Percentiles rank a stretch among this genome's conserved stretches.
phyloP scores from a whole-genome alignment of 2,329 filamentous ascomycete species.

The Venturia pyrina region DNA sequence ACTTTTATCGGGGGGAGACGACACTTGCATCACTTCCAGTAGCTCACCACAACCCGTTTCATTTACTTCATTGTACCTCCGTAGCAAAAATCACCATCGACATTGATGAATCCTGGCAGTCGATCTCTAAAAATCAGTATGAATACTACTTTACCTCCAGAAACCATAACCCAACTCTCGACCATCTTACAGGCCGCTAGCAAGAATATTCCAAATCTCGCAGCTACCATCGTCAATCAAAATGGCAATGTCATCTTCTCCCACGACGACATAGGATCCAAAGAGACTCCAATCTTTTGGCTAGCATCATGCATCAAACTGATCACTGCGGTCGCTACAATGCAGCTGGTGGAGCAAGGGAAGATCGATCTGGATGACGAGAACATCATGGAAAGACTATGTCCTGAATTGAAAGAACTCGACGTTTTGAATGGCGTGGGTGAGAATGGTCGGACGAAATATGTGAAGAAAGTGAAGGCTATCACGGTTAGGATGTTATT shows the following conservation, averaged over 20 bases:
- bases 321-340: slow-evolving; percentile 33
- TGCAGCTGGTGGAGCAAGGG: slow-evolving; percentile 39
- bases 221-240: too few relatives aligned
- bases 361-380: slow-evolving; percentile 32
- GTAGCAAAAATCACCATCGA: too few relatives aligned
- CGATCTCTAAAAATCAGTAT: too few relatives aligned
- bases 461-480: slow-evolving; percentile 7
- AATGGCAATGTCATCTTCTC: too few relatives aligned
- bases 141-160: too few relatives aligned
- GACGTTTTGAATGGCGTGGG: slow-evolving; percentile 30
- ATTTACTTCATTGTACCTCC: too few relatives aligned
- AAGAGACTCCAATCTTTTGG: neutral
- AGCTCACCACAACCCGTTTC: neutral
- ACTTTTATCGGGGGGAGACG: neutral
- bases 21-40: neutral
- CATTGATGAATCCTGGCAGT: too few relatives aligned
- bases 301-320: slow-evolving; percentile 27
- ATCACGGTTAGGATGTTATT: slow-evolving; percentile 48
- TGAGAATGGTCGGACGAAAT: neutral
- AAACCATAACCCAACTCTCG: too few relatives aligned
- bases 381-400: slow-evolving; percentile 28
- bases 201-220: too few relatives aligned
- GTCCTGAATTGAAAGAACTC: slow-evolving; percentile 34
- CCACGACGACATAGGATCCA: too few relatives aligned
- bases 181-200: too few relatives aligned